A percentile compares a stretch with the other conserved stretches of the same genome.
Evolutionary conservation across 2,329 filamentous ascomycete genomes (phyloP).

Genomic region (Teratosphaeria pseudoeucalypti): DNA sequence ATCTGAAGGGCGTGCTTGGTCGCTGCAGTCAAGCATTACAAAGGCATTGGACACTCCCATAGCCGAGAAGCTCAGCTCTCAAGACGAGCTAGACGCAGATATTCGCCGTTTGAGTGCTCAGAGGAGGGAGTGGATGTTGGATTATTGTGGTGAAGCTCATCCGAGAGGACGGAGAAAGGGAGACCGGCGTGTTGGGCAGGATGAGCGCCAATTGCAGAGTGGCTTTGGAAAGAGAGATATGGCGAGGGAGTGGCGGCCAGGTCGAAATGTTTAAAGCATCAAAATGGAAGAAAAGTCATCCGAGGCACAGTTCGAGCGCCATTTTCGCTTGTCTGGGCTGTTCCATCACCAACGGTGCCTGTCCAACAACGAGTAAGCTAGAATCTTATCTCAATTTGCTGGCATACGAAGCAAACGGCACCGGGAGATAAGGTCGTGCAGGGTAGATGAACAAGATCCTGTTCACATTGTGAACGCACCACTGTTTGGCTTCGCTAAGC

Average conservation of each 20-base stretch:
- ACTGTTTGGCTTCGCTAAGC: background rate
- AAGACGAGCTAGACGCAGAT: background rate
- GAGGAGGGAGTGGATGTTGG: background rate
- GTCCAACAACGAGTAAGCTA: background rate
- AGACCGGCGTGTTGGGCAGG: background rate
- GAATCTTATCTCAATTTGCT: background rate
- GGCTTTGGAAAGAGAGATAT: background rate
- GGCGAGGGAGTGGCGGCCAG: background rate
- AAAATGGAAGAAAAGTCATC: background rate
- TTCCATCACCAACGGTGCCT: too few species aligned
- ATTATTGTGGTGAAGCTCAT: background rate
- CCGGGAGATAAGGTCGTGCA: background rate
- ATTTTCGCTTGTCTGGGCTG: too few species aligned
- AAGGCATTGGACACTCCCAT: background rate
- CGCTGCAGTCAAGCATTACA: background rate
- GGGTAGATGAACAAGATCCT: background rate
- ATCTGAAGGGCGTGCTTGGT: background rate
- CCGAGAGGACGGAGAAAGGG: background rate
- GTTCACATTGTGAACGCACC: background rate
- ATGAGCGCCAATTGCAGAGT: background rate
- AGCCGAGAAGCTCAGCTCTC: background rate
- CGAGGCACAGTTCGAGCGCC: too few species aligned
- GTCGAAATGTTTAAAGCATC: background rate
- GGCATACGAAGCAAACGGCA: background rate
- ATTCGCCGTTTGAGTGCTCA: background rate